Percentiles rank a stretch among this genome's conserved stretches.
Conservation (phyloP, 345 rosid species). For the Hibiscus tridactylites region DNA sequence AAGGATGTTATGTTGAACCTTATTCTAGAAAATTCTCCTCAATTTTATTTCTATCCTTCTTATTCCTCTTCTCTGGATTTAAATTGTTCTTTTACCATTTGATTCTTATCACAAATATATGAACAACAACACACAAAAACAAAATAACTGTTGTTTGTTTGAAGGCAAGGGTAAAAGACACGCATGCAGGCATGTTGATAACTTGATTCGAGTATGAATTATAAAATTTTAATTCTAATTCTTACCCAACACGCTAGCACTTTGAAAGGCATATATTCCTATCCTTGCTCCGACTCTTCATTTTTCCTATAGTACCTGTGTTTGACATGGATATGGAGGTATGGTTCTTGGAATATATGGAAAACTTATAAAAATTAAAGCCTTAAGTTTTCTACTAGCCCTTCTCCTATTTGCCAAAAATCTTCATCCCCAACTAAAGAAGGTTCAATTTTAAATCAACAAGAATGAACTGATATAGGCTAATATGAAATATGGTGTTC, state of each 20-base stretch:
- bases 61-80: no score
- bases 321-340: background rate
- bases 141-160: background rate
- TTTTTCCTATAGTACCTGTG: background rate
- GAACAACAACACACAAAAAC: background rate
- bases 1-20: no score
- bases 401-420: background rate
- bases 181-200: background rate
- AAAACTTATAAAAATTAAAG: no score
- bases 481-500: background rate
- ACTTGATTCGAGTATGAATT: background rate
- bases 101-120: background rate
- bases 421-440: background rate
- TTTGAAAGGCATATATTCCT: background rate
- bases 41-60: no score
- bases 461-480: background rate
- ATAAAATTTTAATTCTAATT: background rate
- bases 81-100: no score
- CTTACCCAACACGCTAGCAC: background rate
- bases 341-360: no score
- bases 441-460: background rate
- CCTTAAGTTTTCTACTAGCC: background rate
- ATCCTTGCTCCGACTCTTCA: background rate
- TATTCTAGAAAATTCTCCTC: no score
- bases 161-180: background rate